A percentile compares a stretch with the other conserved stretches of the same genome.
phyloP scores from a whole-genome alignment of 225 moss, liverwort and hornwort species.

The Ulota crispa region DNA sequence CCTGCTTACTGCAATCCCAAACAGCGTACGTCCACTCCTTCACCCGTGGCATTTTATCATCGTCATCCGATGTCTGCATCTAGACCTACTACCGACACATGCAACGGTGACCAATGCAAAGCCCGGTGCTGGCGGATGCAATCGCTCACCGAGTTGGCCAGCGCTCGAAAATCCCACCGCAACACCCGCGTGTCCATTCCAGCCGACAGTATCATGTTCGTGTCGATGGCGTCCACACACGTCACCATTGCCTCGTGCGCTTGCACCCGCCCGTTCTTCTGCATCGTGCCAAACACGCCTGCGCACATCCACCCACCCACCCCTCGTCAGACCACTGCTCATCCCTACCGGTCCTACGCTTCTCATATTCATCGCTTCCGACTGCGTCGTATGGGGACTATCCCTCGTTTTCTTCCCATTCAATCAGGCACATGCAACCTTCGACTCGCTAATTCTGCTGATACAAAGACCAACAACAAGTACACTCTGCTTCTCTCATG shows the following conservation, averaged over 20 bases:
- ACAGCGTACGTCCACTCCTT: too few relatives aligned
- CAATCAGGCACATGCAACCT: not conserved
- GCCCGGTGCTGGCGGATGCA: not conserved
- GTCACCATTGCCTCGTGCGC: constrained; percentile 82
- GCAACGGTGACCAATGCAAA: not conserved
- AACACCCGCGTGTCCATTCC: constrained; percentile 91
- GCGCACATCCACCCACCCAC: constrained; percentile 3
- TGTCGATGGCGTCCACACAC: constrained; percentile 72
- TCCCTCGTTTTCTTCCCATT: not conserved
- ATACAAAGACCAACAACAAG: not conserved
- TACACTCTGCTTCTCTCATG: not conserved
- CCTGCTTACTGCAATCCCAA: not conserved
- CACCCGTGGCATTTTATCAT: not conserved
- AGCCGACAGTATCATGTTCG: constrained; percentile 71
- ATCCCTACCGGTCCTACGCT: not conserved
- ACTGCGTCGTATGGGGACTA: not conserved
- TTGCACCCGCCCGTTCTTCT: constrained; percentile 70
- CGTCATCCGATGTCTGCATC: not conserved
- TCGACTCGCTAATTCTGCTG: not conserved
- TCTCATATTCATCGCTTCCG: not conserved
- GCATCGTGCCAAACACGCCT: constrained; percentile 69
- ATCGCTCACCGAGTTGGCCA: constrained; percentile 65
- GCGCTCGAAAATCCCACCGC: constrained; percentile 84
- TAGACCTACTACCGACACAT: not conserved
- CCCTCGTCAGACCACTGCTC: not conserved